Evolutionary conservation across 1,284 basidiomycete species (phyloP).

Genomic region (Salmacisia buchloeana): DNA sequence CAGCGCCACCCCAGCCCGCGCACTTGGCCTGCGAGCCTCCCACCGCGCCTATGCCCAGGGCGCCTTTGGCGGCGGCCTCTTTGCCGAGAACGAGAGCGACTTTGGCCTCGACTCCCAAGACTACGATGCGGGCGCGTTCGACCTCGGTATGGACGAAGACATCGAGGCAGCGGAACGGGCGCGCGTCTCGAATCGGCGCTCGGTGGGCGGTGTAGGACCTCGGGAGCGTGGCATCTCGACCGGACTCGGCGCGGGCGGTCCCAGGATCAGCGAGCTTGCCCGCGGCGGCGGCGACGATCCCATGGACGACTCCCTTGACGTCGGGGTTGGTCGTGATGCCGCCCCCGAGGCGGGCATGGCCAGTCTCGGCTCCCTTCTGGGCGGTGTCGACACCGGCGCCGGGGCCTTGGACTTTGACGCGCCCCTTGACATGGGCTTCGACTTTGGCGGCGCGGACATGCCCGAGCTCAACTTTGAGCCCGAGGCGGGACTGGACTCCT

Average conservation of each 20-base stretch:
- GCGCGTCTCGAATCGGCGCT: not conserved
- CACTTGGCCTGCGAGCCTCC: conserved; percentile 11
- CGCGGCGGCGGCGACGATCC: not conserved
- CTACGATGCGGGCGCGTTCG: conserved; percentile 43
- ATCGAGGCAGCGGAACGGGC: not conserved
- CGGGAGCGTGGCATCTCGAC: conserved; percentile 1
- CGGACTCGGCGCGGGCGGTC: not conserved
- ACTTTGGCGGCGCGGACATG: conserved; percentile 60
- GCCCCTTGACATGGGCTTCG: conserved; percentile 62
- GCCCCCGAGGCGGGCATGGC: conserved; percentile 26
- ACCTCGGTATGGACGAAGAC: conserved; percentile 53
- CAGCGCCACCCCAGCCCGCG: not conserved
- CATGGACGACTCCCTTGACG: conserved; percentile 36
- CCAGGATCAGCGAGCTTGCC: too few relatives aligned
- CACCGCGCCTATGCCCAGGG: conserved; percentile 27
- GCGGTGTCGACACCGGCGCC: not conserved
- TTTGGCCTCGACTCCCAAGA: conserved; percentile 27
- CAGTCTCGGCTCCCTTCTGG: conserved; percentile 1
- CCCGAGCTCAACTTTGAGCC: conserved; percentile 56
- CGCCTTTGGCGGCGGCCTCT: conserved; percentile 2
- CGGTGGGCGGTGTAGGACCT: conserved; percentile 34
- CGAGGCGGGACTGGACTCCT: conserved; percentile 66
- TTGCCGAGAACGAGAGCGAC: conserved; percentile 16
- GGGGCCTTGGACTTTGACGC: conserved; percentile 55
- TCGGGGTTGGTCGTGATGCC: conserved; percentile 46